These are phyloP conservation scores for Suillus tomentosus DNA, from an alignment of 768 basidiomycete genomes.

Conservation along the genomic window DNA sequence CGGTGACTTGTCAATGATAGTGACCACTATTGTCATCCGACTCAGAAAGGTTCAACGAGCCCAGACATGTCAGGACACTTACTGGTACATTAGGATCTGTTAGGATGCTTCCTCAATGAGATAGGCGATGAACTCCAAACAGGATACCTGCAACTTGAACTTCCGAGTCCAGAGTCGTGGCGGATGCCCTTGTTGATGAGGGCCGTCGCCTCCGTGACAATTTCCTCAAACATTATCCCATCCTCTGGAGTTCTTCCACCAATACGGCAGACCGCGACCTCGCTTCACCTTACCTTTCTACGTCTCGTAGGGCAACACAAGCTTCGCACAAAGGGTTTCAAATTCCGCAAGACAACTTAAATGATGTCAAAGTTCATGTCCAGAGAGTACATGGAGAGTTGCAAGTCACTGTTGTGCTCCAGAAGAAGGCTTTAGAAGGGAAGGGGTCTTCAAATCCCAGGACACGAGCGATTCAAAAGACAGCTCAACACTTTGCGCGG, in stretches of 20 bases:
- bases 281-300: constrained; percentile 37
- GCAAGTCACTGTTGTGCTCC: constrained; percentile 11
- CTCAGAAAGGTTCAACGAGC: too few species aligned
- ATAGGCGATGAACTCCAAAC: too few species aligned
- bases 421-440: constrained; percentile 2
- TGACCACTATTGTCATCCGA: too few species aligned
- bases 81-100: too few species aligned
- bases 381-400: constrained; percentile 23
- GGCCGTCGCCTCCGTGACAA: constrained; percentile 40
- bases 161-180: too few species aligned
- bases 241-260: constrained; percentile 9
- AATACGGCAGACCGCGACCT: constrained; percentile 37
- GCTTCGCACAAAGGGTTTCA: too few species aligned
- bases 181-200: constrained; percentile 44
- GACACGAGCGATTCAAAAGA: constrained; percentile 19
- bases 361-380: constrained; percentile 45
- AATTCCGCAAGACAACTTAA: constrained; percentile 3
- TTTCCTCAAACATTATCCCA: constrained; percentile 39
- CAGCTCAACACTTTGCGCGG: constrained; percentile 26
- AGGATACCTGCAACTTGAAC: too few species aligned
- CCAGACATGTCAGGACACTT: too few species aligned
- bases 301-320: constrained; percentile 21
- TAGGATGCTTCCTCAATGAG: too few species aligned
- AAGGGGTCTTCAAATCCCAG: constrained; percentile 27
- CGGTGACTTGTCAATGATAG: too few species aligned